phyloP scores from a whole-genome alignment of 371 early-diverging fungal species.

The Mucor racemosus region DNA sequence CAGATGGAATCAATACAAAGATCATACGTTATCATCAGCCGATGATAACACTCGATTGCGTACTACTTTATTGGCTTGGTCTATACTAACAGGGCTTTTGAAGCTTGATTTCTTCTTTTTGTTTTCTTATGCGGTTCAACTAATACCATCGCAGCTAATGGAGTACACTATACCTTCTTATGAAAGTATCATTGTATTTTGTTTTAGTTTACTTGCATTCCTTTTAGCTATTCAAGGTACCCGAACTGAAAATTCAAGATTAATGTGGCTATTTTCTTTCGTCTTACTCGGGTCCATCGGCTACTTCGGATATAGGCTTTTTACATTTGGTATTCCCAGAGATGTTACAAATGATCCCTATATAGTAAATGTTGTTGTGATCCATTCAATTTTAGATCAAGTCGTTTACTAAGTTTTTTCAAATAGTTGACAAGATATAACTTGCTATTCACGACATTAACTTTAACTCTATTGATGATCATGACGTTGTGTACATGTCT shows the following conservation, averaged over 20 bases:
- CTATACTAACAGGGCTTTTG: conserved; percentile 19
- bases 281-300: conserved; percentile 13
- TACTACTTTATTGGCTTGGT: conserved; percentile 17
- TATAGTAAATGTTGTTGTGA: conserved; percentile 20
- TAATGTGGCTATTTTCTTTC: not conserved
- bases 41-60: not conserved
- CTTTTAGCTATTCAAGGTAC: conserved; percentile 14
- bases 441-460: conserved; percentile 14
- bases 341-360: conserved; percentile 22
- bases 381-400: not conserved
- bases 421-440: conserved; percentile 19
- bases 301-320: conserved; percentile 31
- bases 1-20: conserved; percentile 7
- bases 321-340: conserved; percentile 24
- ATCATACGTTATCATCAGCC: not conserved
- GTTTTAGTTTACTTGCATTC: conserved; percentile 11
- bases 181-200: conserved; percentile 22
- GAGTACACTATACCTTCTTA: conserved; percentile 11
- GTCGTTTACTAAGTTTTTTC: not conserved
- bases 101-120: conserved; percentile 34
- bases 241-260: conserved; percentile 9
- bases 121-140: conserved; percentile 25
- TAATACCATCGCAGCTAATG: conserved; percentile 19
- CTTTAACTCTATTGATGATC: conserved; percentile 5
- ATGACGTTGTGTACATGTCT: conserved; percentile 14